Base-by-base conservation (phyloP, 768 basidiomycete genomes). In the Lactarius trivialis region DNA sequence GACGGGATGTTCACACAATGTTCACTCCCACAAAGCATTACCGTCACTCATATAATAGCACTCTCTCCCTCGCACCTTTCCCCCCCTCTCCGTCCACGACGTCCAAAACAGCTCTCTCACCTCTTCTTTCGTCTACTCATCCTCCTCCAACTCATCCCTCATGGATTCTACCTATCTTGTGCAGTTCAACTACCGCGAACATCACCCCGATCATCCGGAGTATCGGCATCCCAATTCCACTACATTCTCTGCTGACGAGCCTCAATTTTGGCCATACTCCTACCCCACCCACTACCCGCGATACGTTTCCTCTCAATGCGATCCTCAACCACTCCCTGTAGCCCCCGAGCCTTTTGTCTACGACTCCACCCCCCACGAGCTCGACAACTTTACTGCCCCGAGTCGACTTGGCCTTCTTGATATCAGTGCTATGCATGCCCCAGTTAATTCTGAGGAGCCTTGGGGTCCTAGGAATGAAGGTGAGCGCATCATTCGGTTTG, bases 181-280 rank as follows among this genome's bases (percentile, higher is more conserved):
- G 17, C 54, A 64, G 45, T 21, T 24, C 21, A 58, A 60, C 63
- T 64, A 56, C 58, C 58, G 26, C 24, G 45, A 55, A 55, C 53
- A 60, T 36, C 58, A 33, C 17, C 48, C 58, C 48, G 58, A 55
- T 51, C 58, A 63, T 59, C 32, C 63, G 14, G 54, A 34, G 11
- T 43, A 55, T 56, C 58, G 54, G 39, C 58, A 60, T 19, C 7
- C 48, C 14, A 56, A 55, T 41, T 33, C 63, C 37, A 14, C 45
- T 9, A 4, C 63, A 14, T 55, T n/a, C 24, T n/a, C 63, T 60
- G 33, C 58, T 19, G 54, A 60, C 48, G 54, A 56, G 30, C 24
- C 61, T 48, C 63, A 64, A 56, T 64, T 50, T 58, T 64, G 63
- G 63, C 32, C 58, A 41, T 60, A 60, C 58, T 7, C 58, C 33